phyloP scores from a whole-genome alignment of 2,329 filamentous ascomycete genomes.

The Fusarium verticillioides region DNA sequence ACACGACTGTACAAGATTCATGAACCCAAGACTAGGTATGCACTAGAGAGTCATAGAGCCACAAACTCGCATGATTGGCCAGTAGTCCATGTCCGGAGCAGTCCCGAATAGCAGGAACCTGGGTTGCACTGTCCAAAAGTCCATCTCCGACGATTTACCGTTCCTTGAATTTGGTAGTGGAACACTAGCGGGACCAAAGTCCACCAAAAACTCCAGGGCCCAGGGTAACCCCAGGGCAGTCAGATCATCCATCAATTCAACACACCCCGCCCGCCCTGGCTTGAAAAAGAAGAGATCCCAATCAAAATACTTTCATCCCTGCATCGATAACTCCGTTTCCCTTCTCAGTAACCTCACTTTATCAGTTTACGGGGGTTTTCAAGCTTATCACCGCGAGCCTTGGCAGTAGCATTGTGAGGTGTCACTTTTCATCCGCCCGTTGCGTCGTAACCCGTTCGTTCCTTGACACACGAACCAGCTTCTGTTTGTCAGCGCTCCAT shows the following conservation, averaged over 20 bases:
- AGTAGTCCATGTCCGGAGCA: slow-evolving; percentile 4
- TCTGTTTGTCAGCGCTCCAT: slow-evolving; percentile 14
- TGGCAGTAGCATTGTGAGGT: slow-evolving; percentile 15
- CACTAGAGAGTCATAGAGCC: slow-evolving; percentile 15
- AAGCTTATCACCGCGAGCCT: slow-evolving; percentile 14
- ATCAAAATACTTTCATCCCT: slow-evolving; percentile 23
- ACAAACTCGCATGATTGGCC: neutral
- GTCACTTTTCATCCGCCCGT: slow-evolving; percentile 20
- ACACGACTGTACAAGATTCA: slow-evolving; percentile 13
- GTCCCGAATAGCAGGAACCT: slow-evolving; percentile 32
- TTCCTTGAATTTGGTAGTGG: slow-evolving; percentile 25
- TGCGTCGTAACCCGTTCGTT: slow-evolving; percentile 7
- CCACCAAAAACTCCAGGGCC: slow-evolving; percentile 2
- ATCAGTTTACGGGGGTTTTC: neutral
- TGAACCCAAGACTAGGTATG: slow-evolving; percentile 9
- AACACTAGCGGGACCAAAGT: slow-evolving; percentile 6
- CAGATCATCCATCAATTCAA: slow-evolving; percentile 26
- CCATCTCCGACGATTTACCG: slow-evolving; percentile 26
- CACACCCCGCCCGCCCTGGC: slow-evolving; percentile 15
- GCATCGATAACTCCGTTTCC: slow-evolving; percentile 3
- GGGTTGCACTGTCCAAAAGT: slow-evolving; percentile 18
- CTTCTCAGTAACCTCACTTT: slow-evolving; percentile 6
- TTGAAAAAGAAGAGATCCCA: slow-evolving; percentile 10
- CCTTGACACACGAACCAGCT: neutral
- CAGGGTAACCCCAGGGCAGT: slow-evolving; percentile 10